phyloP scores from a whole-genome alignment of 2,329 filamentous ascomycete species.

The Fusarium drepaniforme region DNA sequence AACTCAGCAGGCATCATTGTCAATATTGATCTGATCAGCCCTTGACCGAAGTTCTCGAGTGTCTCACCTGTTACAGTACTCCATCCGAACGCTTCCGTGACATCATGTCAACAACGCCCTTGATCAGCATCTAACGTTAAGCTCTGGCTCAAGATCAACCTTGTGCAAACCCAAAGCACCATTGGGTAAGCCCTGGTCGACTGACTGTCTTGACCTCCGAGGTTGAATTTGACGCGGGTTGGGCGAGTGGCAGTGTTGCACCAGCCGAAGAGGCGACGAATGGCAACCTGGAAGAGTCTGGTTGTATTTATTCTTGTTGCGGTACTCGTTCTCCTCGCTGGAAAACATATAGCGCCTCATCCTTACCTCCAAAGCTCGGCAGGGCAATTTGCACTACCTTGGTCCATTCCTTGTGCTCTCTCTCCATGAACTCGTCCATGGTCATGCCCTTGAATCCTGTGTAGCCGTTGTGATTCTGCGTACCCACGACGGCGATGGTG shows the following conservation, averaged over 20 bases:
- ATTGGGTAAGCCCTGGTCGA: neutral
- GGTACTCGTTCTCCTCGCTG: slow-evolving; percentile 59
- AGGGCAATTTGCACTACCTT: slow-evolving; percentile 74
- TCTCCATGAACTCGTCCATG: slow-evolving; percentile 75
- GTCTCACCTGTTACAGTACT: slow-evolving; percentile 4
- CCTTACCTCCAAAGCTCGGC: slow-evolving; percentile 82
- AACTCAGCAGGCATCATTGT: neutral
- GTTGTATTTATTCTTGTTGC: slow-evolving; percentile 21
- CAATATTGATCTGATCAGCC: neutral
- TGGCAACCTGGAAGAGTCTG: neutral
- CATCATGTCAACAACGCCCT: neutral
- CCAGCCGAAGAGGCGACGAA: neutral
- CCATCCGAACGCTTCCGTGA: neutral
- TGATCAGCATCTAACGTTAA: neutral
- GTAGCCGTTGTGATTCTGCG: slow-evolving; percentile 81
- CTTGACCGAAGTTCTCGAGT: neutral
- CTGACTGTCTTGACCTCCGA: neutral
- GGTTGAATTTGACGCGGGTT: neutral
- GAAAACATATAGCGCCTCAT: slow-evolving; percentile 80
- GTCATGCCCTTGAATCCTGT: slow-evolving; percentile 74
- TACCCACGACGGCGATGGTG: slow-evolving; percentile 78
- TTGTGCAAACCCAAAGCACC: neutral
- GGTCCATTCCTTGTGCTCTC: slow-evolving; percentile 68
- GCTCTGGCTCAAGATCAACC: neutral
- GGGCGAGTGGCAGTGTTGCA: neutral